Base-by-base conservation (phyloP, 768 basidiomycete species). In the Fomitopsis pulvina region DNA sequence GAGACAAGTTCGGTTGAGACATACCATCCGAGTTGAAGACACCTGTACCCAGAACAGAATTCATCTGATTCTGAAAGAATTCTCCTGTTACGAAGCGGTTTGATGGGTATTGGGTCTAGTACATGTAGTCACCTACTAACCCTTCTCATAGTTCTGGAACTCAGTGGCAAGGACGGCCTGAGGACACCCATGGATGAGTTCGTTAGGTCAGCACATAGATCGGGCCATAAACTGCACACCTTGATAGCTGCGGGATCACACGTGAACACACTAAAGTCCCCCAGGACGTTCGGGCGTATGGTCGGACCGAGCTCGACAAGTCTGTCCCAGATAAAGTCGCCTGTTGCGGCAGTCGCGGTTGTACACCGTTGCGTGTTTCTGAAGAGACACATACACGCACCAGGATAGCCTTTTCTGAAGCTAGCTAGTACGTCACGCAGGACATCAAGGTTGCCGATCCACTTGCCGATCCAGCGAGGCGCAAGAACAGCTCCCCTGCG, bases 21-120 rank as follows among this genome's bases (percentile, higher is more conserved):
- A 46, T 48, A 71, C 76, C 75, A 57, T 78, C 76, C 2, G 75
- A 71, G 52, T 78, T 80, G 62, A 82, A 81, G 5, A 81, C 72
- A 5, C 81, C 80, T 0, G 67, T 72, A 14, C 79, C 79, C 14
- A 79, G 57, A 12, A 78, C 62, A 10, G 59, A 55, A 24, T 61
- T 39, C 16, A 68, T 62, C 14, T 61, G 59, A 37, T 58, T 52
- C 34, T 57, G 58, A 47, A 74, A 70, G 14, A 54, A 57, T 14
- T 54, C 57, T 1, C 71, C 71, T 74, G 48, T 6, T 21, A 28
- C 26, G 25, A 18, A 21, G 28, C 12, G 21, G 21, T 27, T n/a
- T n/a, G 38, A 47, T 30, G 4, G 25, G 18, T 20, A 45, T 22
- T 24, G 7, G 20, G 20, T 9, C 14, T 34, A 32, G 6, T 6